Evolutionary conservation across 768 basidiomycete genomes (phyloP).

Genomic region (Xerocomellus amylosporus): DNA sequence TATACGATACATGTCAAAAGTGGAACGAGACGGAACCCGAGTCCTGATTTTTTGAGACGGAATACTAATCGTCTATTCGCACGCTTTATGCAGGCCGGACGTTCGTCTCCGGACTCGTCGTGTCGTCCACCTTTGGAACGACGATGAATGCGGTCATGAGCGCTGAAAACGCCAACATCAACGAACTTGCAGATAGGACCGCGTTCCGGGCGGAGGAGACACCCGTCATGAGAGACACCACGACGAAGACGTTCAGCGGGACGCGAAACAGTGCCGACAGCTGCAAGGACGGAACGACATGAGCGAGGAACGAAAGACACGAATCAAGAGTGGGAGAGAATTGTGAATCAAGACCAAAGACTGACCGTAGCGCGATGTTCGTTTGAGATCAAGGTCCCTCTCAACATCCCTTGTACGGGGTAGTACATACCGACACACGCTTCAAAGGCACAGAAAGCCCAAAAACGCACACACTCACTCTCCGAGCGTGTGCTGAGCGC

Average conservation of each 20-base stretch:
- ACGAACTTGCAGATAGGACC: conserved; percentile 57
- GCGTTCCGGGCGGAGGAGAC: conserved; percentile 60
- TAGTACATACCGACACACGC: conserved; percentile 80
- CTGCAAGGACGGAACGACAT: conserved; percentile 31
- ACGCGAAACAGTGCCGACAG: conserved; percentile 71
- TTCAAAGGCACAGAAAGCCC: conserved; percentile 73
- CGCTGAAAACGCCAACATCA: conserved; percentile 57
- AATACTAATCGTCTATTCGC: background rate
- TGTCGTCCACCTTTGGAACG: conserved; percentile 34
- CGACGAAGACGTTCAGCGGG: conserved; percentile 72
- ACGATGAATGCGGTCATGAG: conserved; percentile 54
- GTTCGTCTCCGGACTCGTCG: conserved; percentile 16
- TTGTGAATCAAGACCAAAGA: background rate
- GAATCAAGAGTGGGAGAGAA: background rate
- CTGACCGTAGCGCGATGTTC: conserved; percentile 73
- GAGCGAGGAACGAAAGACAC: background rate
- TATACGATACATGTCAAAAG: background rate
- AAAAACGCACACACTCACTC: conserved; percentile 55
- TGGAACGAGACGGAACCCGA: background rate
- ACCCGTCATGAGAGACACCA: conserved; percentile 64
- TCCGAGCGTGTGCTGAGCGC: conserved; percentile 44
- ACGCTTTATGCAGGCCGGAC: conserved; percentile 15
- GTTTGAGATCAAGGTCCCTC: conserved; percentile 62
- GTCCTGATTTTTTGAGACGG: too few relatives aligned
- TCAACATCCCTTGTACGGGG: conserved; percentile 72